Conservation (phyloP, 139 green algal genomes). For the Bryopsis sp. region DNA sequence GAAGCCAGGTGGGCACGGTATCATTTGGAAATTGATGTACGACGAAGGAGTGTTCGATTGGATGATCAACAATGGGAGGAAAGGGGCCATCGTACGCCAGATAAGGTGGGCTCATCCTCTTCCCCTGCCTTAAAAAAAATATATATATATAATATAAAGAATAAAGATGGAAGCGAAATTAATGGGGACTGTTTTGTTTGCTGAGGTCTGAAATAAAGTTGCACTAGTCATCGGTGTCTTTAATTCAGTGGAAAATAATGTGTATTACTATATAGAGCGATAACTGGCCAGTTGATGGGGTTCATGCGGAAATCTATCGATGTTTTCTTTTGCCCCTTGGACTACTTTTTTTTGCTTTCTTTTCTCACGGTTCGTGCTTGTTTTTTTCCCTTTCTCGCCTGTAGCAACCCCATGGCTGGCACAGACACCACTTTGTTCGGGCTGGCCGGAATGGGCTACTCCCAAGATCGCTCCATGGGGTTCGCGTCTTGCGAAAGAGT, state of each 20-base stretch:
- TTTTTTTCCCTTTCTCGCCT: not conserved
- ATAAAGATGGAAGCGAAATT: too few species aligned
- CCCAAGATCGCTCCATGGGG: conserved; percentile 67
- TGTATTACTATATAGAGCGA: too few species aligned
- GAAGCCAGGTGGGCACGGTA: conserved; percentile 95
- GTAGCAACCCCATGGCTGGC: conserved; percentile 91
- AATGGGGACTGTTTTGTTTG: too few species aligned
- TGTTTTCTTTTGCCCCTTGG: too few species aligned
- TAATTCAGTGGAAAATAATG: too few species aligned
- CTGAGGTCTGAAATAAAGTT: too few species aligned
- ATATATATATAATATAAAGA: too few species aligned
- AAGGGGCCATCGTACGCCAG: conserved; percentile 76
- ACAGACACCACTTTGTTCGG: conserved; percentile 90
- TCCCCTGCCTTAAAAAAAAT: not conserved
- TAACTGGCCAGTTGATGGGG: too few species aligned
- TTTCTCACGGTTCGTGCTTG: not conserved
- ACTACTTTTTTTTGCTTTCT: too few species aligned
- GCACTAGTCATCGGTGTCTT: too few species aligned
- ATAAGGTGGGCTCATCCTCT: conserved; percentile 54
- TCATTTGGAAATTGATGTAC: conserved; percentile 97
- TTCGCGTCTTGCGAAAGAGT: conserved; percentile 90
- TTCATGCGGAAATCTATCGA: too few species aligned
- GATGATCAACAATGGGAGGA: conserved; percentile 32
- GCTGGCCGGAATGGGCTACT: conserved; percentile 67
- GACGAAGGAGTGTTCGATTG: conserved; percentile 86